Percentiles rank a stretch among this genome's conserved stretches.
phyloP scores from a whole-genome alignment of 306 rosid species.

The Trifolium repens region DNA sequence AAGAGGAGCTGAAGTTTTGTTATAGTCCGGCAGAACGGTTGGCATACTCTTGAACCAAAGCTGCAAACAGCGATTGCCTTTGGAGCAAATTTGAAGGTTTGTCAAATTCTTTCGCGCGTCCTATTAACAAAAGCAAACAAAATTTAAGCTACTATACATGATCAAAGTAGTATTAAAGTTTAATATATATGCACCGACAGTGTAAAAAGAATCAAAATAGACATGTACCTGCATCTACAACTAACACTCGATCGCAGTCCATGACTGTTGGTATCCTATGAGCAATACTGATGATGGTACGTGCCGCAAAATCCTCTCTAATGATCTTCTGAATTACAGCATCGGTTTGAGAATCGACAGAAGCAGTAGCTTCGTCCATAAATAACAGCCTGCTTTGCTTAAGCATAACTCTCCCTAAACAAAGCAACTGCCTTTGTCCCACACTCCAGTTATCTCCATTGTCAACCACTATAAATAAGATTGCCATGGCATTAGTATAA shows the following conservation, averaged over 20 bases:
- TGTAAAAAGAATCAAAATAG: background rate
- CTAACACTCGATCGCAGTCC: constrained; percentile 88
- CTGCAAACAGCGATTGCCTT: constrained; percentile 74
- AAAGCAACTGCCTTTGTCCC: constrained; percentile 94
- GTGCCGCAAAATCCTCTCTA: constrained; percentile 80
- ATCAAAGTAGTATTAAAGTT: background rate
- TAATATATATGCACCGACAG: background rate
- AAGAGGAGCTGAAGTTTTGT: constrained; percentile 36
- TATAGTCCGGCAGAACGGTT: constrained; percentile 71
- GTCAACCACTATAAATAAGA: constrained; percentile 65
- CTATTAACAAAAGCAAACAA: constrained; percentile 44
- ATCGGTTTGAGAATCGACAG: constrained; percentile 96
- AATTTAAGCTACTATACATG: background rate
- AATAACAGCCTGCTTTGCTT: constrained; percentile 83
- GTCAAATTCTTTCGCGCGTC: constrained; percentile 84
- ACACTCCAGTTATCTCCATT: constrained; percentile 98
- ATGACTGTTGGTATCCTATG: constrained; percentile 96
- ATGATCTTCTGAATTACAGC: constrained; percentile 85
- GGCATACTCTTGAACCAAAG: constrained; percentile 91
- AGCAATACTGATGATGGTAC: constrained; percentile 97
- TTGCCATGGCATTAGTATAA: constrained; percentile 7
- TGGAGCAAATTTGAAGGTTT: constrained; percentile 74
- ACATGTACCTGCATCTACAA: constrained; percentile 74
- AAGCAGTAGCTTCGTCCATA: constrained; percentile 97
- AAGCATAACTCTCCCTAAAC: constrained; percentile 91